Evolutionary conservation across 257 asterid species (phyloP).

Genomic region (Leonotis leonurus): DNA sequence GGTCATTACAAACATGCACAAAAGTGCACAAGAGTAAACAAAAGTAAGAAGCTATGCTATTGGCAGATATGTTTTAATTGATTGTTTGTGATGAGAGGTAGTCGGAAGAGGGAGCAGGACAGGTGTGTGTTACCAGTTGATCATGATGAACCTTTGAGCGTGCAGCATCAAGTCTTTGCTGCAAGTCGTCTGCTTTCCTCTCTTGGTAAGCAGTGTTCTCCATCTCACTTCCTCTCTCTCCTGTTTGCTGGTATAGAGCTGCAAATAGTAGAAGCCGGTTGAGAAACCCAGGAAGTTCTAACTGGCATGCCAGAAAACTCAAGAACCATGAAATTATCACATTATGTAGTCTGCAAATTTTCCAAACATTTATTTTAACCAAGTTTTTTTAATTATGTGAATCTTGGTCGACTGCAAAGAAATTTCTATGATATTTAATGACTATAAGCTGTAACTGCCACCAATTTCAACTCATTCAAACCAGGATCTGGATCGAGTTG

Average conservation of each 20-base stretch:
- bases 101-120: background rate
- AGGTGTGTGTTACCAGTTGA: constrained; percentile 49
- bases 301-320: background rate
- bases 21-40: too few species aligned
- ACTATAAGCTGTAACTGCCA: background rate
- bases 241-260: constrained; percentile 82
- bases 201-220: constrained; percentile 62
- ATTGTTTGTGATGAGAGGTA: background rate
- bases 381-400: background rate
- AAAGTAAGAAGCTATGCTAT: background rate
- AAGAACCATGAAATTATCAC: background rate
- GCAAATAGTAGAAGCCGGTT: constrained; percentile 28
- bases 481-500: background rate
- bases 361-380: background rate
- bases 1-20: constrained; percentile 19
- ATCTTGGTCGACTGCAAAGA: background rate
- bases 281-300: background rate
- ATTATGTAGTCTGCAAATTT: background rate
- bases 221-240: constrained; percentile 63
- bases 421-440: background rate
- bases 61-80: background rate
- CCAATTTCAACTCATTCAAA: background rate
- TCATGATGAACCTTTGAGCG: constrained; percentile 57
- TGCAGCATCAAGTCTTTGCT: constrained; percentile 56
- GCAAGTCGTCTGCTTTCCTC: constrained; percentile 75